phyloP scores from a whole-genome alignment of 371 early-diverging fungal species.

The Syncephalastrum sp. region DNA sequence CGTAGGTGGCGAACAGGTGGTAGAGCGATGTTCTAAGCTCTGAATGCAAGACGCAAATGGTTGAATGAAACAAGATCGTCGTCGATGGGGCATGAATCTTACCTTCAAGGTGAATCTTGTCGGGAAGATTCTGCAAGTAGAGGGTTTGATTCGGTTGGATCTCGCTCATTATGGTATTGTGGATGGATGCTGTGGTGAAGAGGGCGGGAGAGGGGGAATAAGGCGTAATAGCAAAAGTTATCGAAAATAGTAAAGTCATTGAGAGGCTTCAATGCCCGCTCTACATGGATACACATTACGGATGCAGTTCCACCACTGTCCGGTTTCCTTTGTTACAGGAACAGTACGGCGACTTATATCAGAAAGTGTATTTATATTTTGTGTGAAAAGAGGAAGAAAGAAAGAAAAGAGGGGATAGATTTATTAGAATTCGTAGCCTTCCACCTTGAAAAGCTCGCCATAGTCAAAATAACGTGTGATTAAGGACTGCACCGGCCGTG shows the following conservation, averaged over 20 bases:
- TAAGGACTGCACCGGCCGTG: constrained; percentile 73
- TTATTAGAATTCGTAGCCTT: constrained; percentile 69
- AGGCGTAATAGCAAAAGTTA: too few relatives aligned
- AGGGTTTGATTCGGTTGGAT: constrained; percentile 21
- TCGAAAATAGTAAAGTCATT: too few relatives aligned
- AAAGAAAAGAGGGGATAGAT: too few relatives aligned
- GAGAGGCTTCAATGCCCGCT: too few relatives aligned
- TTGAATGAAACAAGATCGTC: background rate
- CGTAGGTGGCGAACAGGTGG: constrained; percentile 77
- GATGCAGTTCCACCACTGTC: too few relatives aligned
- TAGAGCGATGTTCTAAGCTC: constrained; percentile 73
- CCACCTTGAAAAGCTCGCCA: constrained; percentile 81
- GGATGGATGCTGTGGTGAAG: too few relatives aligned
- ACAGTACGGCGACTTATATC: too few relatives aligned
- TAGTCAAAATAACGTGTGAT: constrained; percentile 79
- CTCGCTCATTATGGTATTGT: constrained; percentile 12
- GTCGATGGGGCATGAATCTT: background rate
- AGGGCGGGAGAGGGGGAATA: too few relatives aligned
- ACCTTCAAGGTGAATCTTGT: constrained; percentile 17
- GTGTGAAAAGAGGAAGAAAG: too few relatives aligned
- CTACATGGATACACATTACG: too few relatives aligned
- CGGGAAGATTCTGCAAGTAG: constrained; percentile 17
- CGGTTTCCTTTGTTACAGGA: too few relatives aligned
- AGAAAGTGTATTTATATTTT: too few relatives aligned
- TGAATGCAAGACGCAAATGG: constrained; percentile 19